These are phyloP conservation scores for Monsonia emarginata DNA, from an alignment of 441 rosid species.

Conservation along the genomic window DNA sequence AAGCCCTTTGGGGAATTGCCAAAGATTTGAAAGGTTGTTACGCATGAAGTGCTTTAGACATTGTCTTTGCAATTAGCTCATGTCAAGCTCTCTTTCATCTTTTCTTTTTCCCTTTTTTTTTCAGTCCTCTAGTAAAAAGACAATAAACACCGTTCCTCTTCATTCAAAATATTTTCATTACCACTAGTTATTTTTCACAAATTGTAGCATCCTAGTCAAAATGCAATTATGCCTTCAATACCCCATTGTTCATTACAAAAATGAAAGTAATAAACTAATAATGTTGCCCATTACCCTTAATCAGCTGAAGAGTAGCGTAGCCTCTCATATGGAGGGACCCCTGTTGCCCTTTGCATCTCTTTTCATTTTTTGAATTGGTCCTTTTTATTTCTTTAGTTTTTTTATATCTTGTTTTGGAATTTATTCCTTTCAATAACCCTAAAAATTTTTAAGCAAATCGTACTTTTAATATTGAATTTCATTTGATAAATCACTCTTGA, in stretches of 20 bases:
- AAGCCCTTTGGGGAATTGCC: slow-evolving; percentile 22
- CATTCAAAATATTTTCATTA: background rate
- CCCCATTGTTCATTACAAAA: slow-evolving; percentile 9
- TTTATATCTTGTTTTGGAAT: background rate
- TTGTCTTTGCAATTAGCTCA: slow-evolving; percentile 4
- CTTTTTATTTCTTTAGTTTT: slow-evolving; percentile 1
- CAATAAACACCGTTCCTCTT: background rate
- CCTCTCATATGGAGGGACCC: slow-evolving; percentile 15
- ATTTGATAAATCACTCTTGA: background rate
- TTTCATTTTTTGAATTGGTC: background rate
- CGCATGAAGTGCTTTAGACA: background rate
- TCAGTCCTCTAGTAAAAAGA: background rate
- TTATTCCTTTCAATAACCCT: background rate
- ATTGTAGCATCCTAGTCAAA: slow-evolving; percentile 17
- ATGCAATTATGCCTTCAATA: slow-evolving; percentile 17
- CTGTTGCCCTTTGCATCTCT: slow-evolving; percentile 4
- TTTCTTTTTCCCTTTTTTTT: slow-evolving; percentile 5
- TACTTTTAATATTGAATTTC: background rate
- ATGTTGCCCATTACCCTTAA: slow-evolving; percentile 13
- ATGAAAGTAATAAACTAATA: slow-evolving; percentile 13
- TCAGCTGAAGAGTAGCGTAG: background rate
- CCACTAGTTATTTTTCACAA: background rate
- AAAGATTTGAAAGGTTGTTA: slow-evolving; percentile 24
- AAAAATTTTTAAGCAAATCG: background rate
- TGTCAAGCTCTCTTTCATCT: slow-evolving; percentile 8